Evolutionary conservation across 257 asterid genomes (phyloP).

Genomic region (Solanum lignicaule): DNA sequence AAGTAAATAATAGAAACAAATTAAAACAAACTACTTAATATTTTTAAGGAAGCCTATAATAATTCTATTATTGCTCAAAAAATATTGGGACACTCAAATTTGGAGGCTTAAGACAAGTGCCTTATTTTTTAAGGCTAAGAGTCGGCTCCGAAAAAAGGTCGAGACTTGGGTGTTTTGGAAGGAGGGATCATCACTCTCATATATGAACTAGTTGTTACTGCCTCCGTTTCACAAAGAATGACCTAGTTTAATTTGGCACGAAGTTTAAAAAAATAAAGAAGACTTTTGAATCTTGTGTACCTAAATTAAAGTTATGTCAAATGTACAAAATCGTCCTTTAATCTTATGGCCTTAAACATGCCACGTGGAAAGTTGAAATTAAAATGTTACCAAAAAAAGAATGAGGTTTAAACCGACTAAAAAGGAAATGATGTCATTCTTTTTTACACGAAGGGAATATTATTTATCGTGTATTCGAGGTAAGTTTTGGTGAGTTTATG

Average conservation of each 20-base stretch:
- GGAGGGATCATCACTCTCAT: not conserved
- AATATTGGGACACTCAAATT: not conserved
- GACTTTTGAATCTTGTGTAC: too few relatives aligned
- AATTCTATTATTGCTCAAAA: not conserved
- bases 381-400: too few relatives aligned
- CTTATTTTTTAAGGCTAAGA: not conserved
- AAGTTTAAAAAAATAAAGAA: too few relatives aligned
- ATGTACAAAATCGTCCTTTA: too few relatives aligned
- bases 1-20: not conserved
- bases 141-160: not conserved
- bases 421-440: too few relatives aligned
- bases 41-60: not conserved
- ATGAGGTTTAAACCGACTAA: too few relatives aligned
- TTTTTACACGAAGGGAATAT: too few relatives aligned
- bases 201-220: not conserved
- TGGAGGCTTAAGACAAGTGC: not conserved
- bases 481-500: not conserved
- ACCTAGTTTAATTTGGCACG: too few relatives aligned
- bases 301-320: too few relatives aligned
- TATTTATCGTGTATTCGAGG: not conserved
- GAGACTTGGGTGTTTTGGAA: not conserved
- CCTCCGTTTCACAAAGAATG: too few relatives aligned
- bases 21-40: not conserved
- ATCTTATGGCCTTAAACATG: too few relatives aligned
- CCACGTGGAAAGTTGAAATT: too few relatives aligned